These are phyloP conservation scores for Saturnispora hagleri DNA, from an alignment of 805 yeast genomes.

Conservation along the genomic window DNA sequence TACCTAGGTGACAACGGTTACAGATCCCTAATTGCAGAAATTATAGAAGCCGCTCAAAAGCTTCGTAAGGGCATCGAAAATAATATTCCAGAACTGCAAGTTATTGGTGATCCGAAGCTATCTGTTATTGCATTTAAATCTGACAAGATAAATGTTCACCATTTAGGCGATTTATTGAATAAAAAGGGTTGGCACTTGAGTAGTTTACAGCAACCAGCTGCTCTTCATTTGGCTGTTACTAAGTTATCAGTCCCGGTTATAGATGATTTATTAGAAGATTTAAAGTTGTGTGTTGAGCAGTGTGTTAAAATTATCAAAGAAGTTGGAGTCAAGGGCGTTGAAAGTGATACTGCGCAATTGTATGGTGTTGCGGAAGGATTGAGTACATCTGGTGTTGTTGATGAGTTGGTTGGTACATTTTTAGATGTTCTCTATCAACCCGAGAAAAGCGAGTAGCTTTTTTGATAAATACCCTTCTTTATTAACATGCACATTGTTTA, in stretches of 20 bases:
- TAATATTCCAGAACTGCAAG: constrained; percentile 47
- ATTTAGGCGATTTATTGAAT: constrained; percentile 61
- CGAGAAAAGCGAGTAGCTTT: constrained; percentile 6
- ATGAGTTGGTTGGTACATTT: constrained; percentile 67
- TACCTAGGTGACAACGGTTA: constrained; percentile 82
- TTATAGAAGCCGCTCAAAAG: constrained; percentile 54
- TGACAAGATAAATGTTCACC: constrained; percentile 56
- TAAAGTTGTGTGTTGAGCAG: constrained; percentile 35
- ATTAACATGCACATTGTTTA: not conserved
- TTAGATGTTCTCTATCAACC: constrained; percentile 70
- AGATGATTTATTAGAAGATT: constrained; percentile 47
- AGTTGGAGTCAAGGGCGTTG: constrained; percentile 7
- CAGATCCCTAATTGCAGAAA: constrained; percentile 51
- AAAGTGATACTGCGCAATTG: constrained; percentile 70
- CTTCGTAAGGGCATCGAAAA: constrained; percentile 39
- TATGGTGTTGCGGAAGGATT: constrained; percentile 96
- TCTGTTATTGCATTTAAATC: constrained; percentile 79
- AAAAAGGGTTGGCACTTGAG: constrained; percentile 82
- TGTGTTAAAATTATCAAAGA: constrained; percentile 24
- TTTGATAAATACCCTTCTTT: not conserved
- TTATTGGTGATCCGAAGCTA: constrained; percentile 78
- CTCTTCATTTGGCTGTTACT: constrained; percentile 86
- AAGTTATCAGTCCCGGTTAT: constrained; percentile 53
- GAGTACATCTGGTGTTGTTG: constrained; percentile 75
- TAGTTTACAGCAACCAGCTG: constrained; percentile 82